Conservation (phyloP, 495 filamentous ascomycete species). For the Podospora sp. region DNA sequence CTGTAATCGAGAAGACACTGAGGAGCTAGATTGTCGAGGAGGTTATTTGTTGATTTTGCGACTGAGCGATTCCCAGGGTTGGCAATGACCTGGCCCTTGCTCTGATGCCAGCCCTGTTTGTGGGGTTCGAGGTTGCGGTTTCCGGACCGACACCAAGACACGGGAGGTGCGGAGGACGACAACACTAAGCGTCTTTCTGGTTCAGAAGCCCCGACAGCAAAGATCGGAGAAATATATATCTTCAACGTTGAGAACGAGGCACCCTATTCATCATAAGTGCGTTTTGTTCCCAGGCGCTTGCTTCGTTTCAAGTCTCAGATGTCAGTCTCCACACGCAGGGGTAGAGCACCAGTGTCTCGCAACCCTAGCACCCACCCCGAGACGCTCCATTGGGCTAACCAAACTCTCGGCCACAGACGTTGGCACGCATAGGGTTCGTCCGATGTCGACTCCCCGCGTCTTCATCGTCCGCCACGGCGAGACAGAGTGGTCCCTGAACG, state of each 20-base stretch:
- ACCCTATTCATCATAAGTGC: background rate
- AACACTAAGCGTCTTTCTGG: background rate
- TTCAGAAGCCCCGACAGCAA: background rate
- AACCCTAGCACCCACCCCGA: background rate
- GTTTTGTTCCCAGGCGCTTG: background rate
- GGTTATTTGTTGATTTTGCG: background rate
- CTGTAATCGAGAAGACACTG: background rate
- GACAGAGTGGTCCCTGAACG: conserved; percentile 96
- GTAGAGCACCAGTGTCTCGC: conserved; percentile 3
- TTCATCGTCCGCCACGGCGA: conserved; percentile 94
- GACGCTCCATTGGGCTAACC: background rate
- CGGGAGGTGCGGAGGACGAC: background rate
- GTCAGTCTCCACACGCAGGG: conserved; percentile 3
- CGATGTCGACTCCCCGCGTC: conserved; percentile 68
- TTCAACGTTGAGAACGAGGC: background rate
- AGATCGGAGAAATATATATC: background rate
- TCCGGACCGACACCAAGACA: background rate
- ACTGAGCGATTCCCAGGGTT: background rate
- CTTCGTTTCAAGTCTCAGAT: background rate
- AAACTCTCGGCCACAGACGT: background rate
- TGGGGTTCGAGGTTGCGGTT: background rate
- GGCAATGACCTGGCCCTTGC: background rate
- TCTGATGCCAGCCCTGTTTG: background rate
- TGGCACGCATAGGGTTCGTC: background rate
- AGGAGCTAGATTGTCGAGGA: background rate